Percentiles rank a stretch among this genome's conserved stretches.
Evolutionary conservation across 345 rosid genomes (phyloP).

Genomic region (Zanthoxylum bungeanum): DNA sequence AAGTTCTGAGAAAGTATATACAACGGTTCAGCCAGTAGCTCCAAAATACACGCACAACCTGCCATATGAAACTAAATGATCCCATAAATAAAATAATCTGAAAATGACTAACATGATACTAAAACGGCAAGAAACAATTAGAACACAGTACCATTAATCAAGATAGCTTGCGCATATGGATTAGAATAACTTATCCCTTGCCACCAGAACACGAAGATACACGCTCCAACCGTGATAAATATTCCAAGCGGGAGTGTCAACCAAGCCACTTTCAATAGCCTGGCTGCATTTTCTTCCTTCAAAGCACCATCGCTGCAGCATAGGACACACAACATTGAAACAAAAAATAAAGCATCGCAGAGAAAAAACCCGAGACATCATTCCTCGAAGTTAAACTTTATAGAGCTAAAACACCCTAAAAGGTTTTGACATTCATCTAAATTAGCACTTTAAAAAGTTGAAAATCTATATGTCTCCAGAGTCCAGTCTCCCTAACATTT

Average conservation of each 20-base stretch:
- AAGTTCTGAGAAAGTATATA: constrained; percentile 87
- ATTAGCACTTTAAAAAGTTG: neutral
- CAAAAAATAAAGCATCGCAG: too few relatives aligned
- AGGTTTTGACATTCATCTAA: neutral
- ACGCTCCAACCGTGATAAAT: constrained; percentile 49
- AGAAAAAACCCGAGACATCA: neutral
- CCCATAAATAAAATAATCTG: neutral
- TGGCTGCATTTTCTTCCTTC: constrained; percentile 35
- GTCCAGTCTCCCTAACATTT: neutral
- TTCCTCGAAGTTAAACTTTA: neutral
- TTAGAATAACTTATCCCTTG: constrained; percentile 59
- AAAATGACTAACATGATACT: neutral
- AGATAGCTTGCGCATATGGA: constrained; percentile 71
- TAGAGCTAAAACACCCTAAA: neutral
- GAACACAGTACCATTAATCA: constrained; percentile 67
- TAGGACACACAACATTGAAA: neutral
- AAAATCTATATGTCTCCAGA: too few relatives aligned
- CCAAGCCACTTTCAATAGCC: constrained; percentile 82
- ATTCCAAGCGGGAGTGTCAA: constrained; percentile 68
- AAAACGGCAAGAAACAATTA: constrained; percentile 1
- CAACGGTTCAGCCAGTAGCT: constrained; percentile 87
- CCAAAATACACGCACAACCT: constrained; percentile 85
- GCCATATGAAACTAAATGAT: constrained; percentile 22
- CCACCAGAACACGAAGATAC: constrained; percentile 75
- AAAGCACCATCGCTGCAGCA: constrained; percentile 53